A percentile compares a stretch with the other conserved stretches of the same genome.
Evolutionary conservation across 192 early-diverging fungal genomes (phyloP).

Genomic region (Backusella australiensis): DNA sequence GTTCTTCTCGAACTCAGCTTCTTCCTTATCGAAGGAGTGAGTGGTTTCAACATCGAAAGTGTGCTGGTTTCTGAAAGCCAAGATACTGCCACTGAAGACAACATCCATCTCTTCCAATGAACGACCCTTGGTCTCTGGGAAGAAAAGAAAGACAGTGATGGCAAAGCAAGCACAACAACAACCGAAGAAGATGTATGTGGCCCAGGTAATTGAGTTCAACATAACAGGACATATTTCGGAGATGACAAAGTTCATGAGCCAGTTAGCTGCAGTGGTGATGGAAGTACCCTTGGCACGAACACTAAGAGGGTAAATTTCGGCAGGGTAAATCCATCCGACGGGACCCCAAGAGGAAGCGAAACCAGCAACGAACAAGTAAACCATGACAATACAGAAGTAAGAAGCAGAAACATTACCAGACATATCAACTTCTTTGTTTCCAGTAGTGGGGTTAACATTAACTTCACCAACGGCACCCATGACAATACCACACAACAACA

Average conservation of each 20-base stretch:
- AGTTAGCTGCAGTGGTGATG: conserved; percentile 81
- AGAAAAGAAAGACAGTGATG: conserved; percentile 61
- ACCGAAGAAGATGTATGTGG: conserved; percentile 69
- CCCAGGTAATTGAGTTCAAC: conserved; percentile 59
- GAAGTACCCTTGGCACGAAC: conserved; percentile 84
- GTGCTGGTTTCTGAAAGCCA: not conserved
- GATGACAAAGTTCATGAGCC: conserved; percentile 79
- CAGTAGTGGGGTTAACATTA: conserved; percentile 4
- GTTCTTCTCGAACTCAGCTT: not conserved
- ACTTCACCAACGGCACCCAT: conserved; percentile 40
- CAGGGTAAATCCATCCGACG: conserved; percentile 87
- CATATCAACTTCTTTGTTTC: conserved; percentile 20
- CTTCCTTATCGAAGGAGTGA: not conserved
- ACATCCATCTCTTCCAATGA: conserved; percentile 88
- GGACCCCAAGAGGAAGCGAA: conserved; percentile 94
- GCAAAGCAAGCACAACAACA: conserved; percentile 51
- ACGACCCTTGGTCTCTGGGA: conserved; percentile 79
- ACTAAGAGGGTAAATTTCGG: conserved; percentile 87
- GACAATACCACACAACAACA: conserved; percentile 26
- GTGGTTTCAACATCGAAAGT: not conserved
- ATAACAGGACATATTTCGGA: conserved; percentile 70
- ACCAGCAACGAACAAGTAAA: conserved; percentile 51
- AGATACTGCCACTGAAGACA: conserved; percentile 48
- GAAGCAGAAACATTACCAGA: not conserved
- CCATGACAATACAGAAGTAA: conserved; percentile 46